Conservation (phyloP, 306 rosid genomes). For the Alnus glutinosa region DNA sequence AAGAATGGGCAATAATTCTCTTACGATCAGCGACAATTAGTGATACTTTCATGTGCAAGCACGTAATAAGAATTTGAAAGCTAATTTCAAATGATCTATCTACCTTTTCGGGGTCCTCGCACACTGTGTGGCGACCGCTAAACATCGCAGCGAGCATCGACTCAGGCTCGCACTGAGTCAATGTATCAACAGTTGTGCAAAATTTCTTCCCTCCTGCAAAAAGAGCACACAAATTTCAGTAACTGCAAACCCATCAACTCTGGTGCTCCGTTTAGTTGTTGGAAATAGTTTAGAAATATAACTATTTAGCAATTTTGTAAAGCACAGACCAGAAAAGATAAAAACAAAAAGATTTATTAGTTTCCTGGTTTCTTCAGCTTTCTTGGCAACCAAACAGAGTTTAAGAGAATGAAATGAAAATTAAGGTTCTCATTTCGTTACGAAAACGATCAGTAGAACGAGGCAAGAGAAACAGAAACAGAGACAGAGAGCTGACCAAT, state of each 20-base stretch:
- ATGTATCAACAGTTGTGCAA: slow-evolving; percentile 70
- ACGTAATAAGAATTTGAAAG: not conserved
- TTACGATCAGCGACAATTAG: not conserved
- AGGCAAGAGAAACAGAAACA: not conserved
- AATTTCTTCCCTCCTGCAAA: slow-evolving; percentile 82
- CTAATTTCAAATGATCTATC: not conserved
- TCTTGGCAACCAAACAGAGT: slow-evolving; percentile 18
- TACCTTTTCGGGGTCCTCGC: slow-evolving; percentile 55
- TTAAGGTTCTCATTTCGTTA: not conserved
- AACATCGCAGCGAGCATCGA: slow-evolving; percentile 97
- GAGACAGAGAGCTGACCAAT: slow-evolving; percentile 47
- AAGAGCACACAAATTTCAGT: not conserved
- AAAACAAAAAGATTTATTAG: not conserved
- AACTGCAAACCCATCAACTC: not conserved
- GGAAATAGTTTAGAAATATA: not conserved
- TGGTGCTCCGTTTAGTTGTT: not conserved
- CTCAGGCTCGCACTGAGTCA: slow-evolving; percentile 85
- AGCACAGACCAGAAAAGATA: not conserved
- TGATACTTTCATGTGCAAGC: not conserved
- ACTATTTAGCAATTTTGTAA: not conserved
- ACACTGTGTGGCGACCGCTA: slow-evolving; percentile 82
- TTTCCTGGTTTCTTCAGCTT: not conserved
- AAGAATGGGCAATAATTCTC: not conserved
- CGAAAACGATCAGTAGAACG: not conserved
- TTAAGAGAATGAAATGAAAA: not conserved